Evolutionary conservation across 176 grass and related monocot genomes (phyloP), one percentile per base, ranked within the genome.

Genomic region (Panicum miliaceum): DNA sequence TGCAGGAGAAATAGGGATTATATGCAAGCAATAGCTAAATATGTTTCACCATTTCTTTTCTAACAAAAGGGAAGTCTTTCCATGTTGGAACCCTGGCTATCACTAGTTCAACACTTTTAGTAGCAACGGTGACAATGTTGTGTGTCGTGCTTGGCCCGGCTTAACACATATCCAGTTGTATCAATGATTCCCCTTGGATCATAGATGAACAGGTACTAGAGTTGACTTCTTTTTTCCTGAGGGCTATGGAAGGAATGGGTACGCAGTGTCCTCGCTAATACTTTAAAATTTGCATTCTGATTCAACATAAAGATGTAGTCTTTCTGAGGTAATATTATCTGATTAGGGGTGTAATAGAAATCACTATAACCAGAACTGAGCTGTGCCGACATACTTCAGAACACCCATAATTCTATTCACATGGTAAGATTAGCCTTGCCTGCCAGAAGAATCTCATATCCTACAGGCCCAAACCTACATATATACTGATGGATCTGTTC

Each of bases 381-480:
- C 0, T 3, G 47, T 71, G 52, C 65, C 29, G 13, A 79, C 25
- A 8, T 79, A 63, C 56, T 29, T 6, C 6, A 62, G 9, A 61
- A 42, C 35, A 69, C 56, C 51, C 25, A 71, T n/a, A 70, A 60
- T 61, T 50, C 37, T 82, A 42, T 71, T 71, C n/a, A 20, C 8
- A 32, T 58, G 23, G 7, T 22, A 29, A 38, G 79, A 12, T 57
- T 57, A 37, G 3, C 15, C 64, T 71, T 36, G 18, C 2, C 47
- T 53, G 16, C 8, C 68, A 32, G 18, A 76, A 43, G 32, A 70
- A 26, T n/a, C 51, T 59, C 32, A 68, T 56, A 2, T 70, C 47
- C 11, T 60, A 15, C 14, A 73, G 16, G 22, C 64, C 43, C 8
- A 51, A 32, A 52, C 50, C 18, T n/a, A 56, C 32, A 56, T n/a